A percentile compares a stretch with the other conserved stretches of the same genome.
Conservation (phyloP, 257 asterid species). For the Ophiorrhiza pumila region DNA sequence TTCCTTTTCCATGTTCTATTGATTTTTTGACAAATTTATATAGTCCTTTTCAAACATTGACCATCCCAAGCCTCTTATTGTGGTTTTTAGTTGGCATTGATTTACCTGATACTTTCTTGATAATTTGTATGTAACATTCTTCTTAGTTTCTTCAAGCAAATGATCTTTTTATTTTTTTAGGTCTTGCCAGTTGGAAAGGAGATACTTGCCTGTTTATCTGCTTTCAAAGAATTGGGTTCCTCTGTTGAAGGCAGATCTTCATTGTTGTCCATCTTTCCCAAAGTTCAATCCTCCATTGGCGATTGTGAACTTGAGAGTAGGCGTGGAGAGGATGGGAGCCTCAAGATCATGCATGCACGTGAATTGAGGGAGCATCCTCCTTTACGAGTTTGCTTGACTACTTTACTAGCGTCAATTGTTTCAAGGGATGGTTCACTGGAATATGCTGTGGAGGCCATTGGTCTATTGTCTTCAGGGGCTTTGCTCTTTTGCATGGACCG, state of each 20-base stretch:
- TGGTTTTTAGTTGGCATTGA: neutral
- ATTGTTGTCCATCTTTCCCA: slow-evolving; percentile 45
- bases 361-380: slow-evolving; percentile 78
- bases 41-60: neutral
- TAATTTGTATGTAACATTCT: too few species aligned
- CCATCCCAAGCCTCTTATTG: neutral
- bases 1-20: neutral
- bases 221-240: slow-evolving; percentile 67
- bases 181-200: slow-evolving; percentile 79
- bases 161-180: slow-evolving; percentile 30
- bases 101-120: neutral
- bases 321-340: slow-evolving; percentile 38
- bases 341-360: slow-evolving; percentile 29
- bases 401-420: slow-evolving; percentile 44
- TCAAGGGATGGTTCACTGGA: slow-evolving; percentile 50
- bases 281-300: slow-evolving; percentile 32
- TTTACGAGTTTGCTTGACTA: slow-evolving; percentile 70
- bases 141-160: slow-evolving; percentile 1
- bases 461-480: slow-evolving; percentile 57
- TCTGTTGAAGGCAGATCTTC: slow-evolving; percentile 58
- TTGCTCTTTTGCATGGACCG: slow-evolving; percentile 64
- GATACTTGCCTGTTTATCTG: slow-evolving; percentile 56
- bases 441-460: slow-evolving; percentile 53
- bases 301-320: slow-evolving; percentile 42
- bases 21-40: neutral